Evolutionary conservation across 1,139 yeast species (phyloP), one percentile per base, ranked within the genome.

Genomic region (Kazachstania sp.): DNA sequence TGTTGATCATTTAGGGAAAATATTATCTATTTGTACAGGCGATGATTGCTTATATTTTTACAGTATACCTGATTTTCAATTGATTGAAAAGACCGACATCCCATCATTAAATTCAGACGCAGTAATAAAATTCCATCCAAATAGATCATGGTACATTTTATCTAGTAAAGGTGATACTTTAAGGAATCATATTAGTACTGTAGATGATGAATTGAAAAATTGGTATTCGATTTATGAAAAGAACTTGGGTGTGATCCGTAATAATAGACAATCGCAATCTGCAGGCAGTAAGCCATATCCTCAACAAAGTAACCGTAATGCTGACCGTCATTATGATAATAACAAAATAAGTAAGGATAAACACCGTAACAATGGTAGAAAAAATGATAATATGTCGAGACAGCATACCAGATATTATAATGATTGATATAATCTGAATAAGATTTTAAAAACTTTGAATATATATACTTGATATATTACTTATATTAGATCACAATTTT

Each of bases 1-100:
- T 45, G 55, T 71, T 6, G 71, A 74, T 39, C 56, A 70, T 44
- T 77, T 76, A 52, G 80, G 81, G 0, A 57, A 68, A 4, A 68
- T 68, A 45, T 36, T 80, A 4, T 75, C 72, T 1, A 70, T 73
- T 1, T 68, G 77, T 0, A 77, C 70, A 50, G 78, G 71, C 45
- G 69, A 71, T 23, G 73, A 64, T 66, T 42, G 67, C 44, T 61
- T 71, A 4, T 64, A 63, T 32, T 66, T 81, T 8, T 75, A 66
- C 52, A 75, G 75, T 41, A 51, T 61, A 19, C 65, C 58, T 1
- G 46, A 67, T 1, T 64, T 67, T 0, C 60, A 64, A 20, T 28
- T 49, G 7, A 13, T 56, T 1, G 38, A 47, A 12, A 39, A 48
- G 5, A 46, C 39, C 4, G 34, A 48, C 2, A 20, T 49, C 3